Evolutionary conservation across 306 rosid species (phyloP).

Genomic region (Ziziphus jujuba): DNA sequence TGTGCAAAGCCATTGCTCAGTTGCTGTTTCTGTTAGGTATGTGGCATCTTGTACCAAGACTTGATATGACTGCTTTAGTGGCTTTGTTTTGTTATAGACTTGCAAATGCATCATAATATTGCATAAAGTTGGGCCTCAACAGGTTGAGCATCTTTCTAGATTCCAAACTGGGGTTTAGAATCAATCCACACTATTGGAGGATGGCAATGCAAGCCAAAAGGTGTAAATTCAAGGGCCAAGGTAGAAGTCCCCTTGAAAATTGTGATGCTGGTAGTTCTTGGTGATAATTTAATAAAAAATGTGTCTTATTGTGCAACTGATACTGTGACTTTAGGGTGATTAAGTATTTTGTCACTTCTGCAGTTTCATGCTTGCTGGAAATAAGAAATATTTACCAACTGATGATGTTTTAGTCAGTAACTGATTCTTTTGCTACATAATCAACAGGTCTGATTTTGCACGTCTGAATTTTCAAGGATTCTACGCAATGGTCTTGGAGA

Average conservation of each 20-base stretch:
- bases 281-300: not conserved
- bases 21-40: not conserved
- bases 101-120: not conserved
- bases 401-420: conserved; percentile 15
- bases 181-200: not conserved
- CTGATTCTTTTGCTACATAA: conserved; percentile 23
- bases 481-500: conserved; percentile 83
- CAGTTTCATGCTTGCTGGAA: not conserved
- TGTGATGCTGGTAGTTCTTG: not conserved
- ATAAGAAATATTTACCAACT: not conserved
- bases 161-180: not conserved
- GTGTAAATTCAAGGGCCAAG: not conserved
- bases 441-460: conserved; percentile 84
- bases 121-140: too few species aligned
- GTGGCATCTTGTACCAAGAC: not conserved
- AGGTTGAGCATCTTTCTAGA: not conserved
- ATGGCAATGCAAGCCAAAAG: not conserved
- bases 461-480: conserved; percentile 94
- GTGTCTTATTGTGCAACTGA: not conserved
- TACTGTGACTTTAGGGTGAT: not conserved
- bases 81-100: not conserved
- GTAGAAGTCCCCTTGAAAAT: not conserved
- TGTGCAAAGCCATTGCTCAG: conserved; percentile 2
- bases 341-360: not conserved
- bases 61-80: not conserved